phyloP scores from a whole-genome alignment of 805 yeast genomes.

The Candida nonsorbophila region DNA sequence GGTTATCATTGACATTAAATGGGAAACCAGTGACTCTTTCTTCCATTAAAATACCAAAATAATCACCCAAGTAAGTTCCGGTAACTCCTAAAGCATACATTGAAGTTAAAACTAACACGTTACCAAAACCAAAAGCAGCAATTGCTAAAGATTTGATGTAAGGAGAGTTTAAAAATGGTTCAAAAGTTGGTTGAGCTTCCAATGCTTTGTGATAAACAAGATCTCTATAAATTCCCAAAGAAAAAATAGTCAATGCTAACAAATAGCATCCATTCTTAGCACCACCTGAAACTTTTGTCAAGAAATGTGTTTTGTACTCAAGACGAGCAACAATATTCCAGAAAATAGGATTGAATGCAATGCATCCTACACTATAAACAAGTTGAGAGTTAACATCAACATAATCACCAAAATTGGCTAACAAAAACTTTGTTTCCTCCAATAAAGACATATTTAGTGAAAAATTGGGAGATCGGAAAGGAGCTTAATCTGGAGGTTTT shows the following conservation, averaged over 20 bases:
- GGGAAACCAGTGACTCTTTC: slow-evolving; percentile 90
- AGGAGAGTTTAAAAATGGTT: slow-evolving; percentile 38
- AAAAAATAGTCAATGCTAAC: slow-evolving; percentile 78
- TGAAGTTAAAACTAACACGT: slow-evolving; percentile 72
- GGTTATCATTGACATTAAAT: slow-evolving; percentile 84
- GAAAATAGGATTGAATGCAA: slow-evolving; percentile 88
- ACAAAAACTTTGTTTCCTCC: slow-evolving; percentile 15
- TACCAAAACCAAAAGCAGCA: slow-evolving; percentile 59
- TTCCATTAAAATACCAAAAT: slow-evolving; percentile 92
- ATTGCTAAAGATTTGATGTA: slow-evolving; percentile 49
- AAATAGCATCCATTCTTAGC: slow-evolving; percentile 74
- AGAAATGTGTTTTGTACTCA: slow-evolving; percentile 71
- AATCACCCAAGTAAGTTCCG: slow-evolving; percentile 96
- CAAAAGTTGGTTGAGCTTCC: slow-evolving; percentile 61
- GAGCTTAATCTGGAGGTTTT: too few species aligned
- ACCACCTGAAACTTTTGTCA: slow-evolving; percentile 72
- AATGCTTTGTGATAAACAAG: slow-evolving; percentile 68
- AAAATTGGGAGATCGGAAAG: too few species aligned
- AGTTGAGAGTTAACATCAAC: slow-evolving; percentile 16
- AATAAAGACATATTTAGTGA: slow-evolving; percentile 6
- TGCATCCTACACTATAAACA: slow-evolving; percentile 49
- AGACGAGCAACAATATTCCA: slow-evolving; percentile 92
- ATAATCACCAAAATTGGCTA: slow-evolving; percentile 13
- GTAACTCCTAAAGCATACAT: slow-evolving; percentile 94
- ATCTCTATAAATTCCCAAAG: slow-evolving; percentile 81